Evolutionary conservation across 768 basidiomycete species (phyloP), one percentile per base, ranked within the genome.

Genomic region (Serendipita sp.): DNA sequence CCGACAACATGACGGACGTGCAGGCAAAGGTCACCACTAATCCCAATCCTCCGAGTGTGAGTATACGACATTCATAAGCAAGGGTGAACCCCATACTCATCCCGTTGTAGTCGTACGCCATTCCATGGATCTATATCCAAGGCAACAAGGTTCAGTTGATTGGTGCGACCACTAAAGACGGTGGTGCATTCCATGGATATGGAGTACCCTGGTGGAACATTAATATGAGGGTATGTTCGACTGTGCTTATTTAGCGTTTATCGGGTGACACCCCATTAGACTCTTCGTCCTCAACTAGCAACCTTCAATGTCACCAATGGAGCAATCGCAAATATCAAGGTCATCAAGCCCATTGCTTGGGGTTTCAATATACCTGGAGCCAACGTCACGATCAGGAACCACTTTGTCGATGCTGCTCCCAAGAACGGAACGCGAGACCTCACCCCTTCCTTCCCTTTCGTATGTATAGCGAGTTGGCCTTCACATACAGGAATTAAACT

Each of bases 181-280:
- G 74, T 67, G 78, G 77, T 1, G 69, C 72, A 62, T 76, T 78
- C 69, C 70, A 79, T 51, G 75, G 77, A 30, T 76, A 75, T 63
- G 77, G 79, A n/a, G 75, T 79, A 64, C 75, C 77, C 64, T 79
- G 77, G 77, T 79, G 78, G 77, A 73, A 78, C 62, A 70, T 74
- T 60, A 76, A 75, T 22, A 77, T 75, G 62, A 68, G 71, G 41
- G 77, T 78, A 61, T 61, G 74, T 67, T 61, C 50, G 64, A 20
- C 45, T 33, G 43, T 41, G 43, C 24, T 38, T 61, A 33, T n/a
- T 22, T 33, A 17, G 16, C 58, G 31, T 5, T 48, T 28, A 20
- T 48, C 7, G 45, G 5, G 9, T 20, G 17, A 48, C 45, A 9
- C 26, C 28, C 34, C 34, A 48, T 58, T 41, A 75, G 74, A 72